Evolutionary conservation across 495 filamentous ascomycete species (phyloP).

Genomic region (Penicillium goetzii): DNA sequence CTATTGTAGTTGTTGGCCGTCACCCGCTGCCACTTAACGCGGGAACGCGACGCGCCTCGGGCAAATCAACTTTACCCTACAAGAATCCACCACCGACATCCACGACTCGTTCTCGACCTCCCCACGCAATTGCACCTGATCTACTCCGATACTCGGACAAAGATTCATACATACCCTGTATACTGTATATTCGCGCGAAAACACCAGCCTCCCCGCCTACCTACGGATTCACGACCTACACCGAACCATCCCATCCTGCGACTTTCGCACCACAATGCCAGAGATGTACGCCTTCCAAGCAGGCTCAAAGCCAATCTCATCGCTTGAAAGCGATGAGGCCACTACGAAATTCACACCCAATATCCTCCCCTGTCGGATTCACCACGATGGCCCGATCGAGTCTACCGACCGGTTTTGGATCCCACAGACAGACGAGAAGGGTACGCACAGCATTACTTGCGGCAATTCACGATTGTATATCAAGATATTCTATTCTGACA

Average conservation of each 20-base stretch:
- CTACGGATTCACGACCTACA: neutral
- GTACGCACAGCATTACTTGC: conserved; percentile 28
- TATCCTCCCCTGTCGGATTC: conserved; percentile 81
- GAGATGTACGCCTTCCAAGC: conserved; percentile 49
- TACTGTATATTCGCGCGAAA: neutral
- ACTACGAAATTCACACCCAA: conserved; percentile 61
- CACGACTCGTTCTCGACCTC: neutral
- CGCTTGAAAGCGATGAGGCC: conserved; percentile 21
- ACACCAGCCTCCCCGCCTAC: neutral
- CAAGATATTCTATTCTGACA: conserved; percentile 19
- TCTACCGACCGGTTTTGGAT: conserved; percentile 73
- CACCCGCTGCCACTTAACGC: conserved; percentile 39
- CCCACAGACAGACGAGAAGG: conserved; percentile 50
- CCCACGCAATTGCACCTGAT: neutral
- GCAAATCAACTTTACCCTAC: conserved; percentile 14
- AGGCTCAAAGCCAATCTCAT: conserved; percentile 26
- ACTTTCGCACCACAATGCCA: conserved; percentile 23
- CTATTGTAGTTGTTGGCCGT: neutral
- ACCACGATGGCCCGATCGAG: conserved; percentile 74
- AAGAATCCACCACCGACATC: conserved; percentile 11
- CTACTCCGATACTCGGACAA: neutral
- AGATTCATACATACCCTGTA: neutral
- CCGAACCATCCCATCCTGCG: neutral
- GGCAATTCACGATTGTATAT: neutral
- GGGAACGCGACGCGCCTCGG: conserved; percentile 43